Conservation (phyloP, 495 filamentous ascomycete genomes). For the Durotheca rogersii region DNA sequence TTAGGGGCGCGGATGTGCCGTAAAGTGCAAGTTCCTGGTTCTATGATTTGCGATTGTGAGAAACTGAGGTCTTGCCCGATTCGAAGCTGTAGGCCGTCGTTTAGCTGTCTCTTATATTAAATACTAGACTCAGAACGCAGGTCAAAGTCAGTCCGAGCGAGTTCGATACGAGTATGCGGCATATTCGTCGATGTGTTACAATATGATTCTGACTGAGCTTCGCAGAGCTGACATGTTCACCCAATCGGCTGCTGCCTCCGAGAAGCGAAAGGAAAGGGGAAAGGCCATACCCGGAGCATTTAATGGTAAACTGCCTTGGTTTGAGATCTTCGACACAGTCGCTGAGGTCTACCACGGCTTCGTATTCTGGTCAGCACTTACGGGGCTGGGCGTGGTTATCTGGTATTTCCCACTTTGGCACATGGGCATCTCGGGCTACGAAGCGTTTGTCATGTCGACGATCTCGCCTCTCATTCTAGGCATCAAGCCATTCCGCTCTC, state of each 20-base stretch:
- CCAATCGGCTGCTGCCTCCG: conserved; percentile 71
- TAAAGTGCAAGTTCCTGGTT: no score
- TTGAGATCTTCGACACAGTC: conserved; percentile 72
- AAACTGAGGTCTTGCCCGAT: neutral
- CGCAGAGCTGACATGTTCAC: conserved; percentile 56
- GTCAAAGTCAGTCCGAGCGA: conserved; percentile 31
- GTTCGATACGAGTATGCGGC: conserved; percentile 28
- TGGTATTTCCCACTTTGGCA: conserved; percentile 99
- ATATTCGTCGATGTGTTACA: neutral
- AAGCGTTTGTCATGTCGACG: conserved; percentile 82
- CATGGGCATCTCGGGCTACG: conserved; percentile 98
- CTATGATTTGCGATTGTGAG: neutral
- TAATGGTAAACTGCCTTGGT: conserved; percentile 69
- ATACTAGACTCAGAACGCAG: neutral
- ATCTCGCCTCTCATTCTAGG: conserved; percentile 79
- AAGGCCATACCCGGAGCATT: conserved; percentile 71
- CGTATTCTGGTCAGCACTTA: conserved; percentile 93
- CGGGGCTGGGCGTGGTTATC: conserved; percentile 79
- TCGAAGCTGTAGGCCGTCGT: neutral
- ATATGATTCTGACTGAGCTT: conserved; percentile 48
- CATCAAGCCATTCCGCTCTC: conserved; percentile 64
- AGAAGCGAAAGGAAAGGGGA: conserved; percentile 90
- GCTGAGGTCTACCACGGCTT: conserved; percentile 95
- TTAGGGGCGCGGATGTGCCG: no score
- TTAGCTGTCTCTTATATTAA: neutral